phyloP scores from a whole-genome alignment of 2,329 filamentous ascomycete species.

The Colletotrichum destructivum region DNA sequence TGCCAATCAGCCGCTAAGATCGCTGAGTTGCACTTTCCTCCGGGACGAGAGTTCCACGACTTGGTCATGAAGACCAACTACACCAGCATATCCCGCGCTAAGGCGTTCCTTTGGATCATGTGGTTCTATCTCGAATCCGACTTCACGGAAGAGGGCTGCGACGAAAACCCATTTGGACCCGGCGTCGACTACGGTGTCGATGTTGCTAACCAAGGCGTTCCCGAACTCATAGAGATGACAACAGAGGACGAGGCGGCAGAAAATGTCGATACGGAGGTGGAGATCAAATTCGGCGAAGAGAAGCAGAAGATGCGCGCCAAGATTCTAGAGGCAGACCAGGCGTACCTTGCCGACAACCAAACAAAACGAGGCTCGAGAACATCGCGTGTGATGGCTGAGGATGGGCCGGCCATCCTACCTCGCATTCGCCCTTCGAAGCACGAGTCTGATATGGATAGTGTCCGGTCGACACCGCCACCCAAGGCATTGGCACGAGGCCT shows the following conservation, averaged over 20 bases:
- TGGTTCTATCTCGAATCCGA: conserved; percentile 99
- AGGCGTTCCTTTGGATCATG: conserved; percentile 96
- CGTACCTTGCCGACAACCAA: conserved; percentile 74
- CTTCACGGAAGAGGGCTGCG: conserved; percentile 88
- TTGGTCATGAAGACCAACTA: conserved; percentile 92
- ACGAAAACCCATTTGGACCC: conserved; percentile 90
- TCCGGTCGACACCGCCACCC: conserved; percentile 60
- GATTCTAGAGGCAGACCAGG: conserved; percentile 83
- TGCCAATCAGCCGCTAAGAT: conserved; percentile 91
- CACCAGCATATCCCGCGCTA: conserved; percentile 86
- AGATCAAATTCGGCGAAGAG: conserved; percentile 78
- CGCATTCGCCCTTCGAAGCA: conserved; percentile 76
- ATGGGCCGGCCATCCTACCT: conserved; percentile 72
- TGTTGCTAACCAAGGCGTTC: conserved; percentile 79
- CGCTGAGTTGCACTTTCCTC: conserved; percentile 91
- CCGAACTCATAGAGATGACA: conserved; percentile 75
- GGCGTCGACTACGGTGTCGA: conserved; percentile 77
- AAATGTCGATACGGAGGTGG: conserved; percentile 81
- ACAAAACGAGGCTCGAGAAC: conserved; percentile 67
- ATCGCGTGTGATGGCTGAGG: conserved; percentile 60
- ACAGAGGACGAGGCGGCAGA: conserved; percentile 76
- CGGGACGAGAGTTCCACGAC: conserved; percentile 92
- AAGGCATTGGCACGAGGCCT: conserved; percentile 48
- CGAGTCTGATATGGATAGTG: conserved; percentile 64
- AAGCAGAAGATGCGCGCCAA: conserved; percentile 83